Base-by-base conservation (phyloP, 2,329 filamentous ascomycete genomes). In the Penicillium sp. region DNA sequence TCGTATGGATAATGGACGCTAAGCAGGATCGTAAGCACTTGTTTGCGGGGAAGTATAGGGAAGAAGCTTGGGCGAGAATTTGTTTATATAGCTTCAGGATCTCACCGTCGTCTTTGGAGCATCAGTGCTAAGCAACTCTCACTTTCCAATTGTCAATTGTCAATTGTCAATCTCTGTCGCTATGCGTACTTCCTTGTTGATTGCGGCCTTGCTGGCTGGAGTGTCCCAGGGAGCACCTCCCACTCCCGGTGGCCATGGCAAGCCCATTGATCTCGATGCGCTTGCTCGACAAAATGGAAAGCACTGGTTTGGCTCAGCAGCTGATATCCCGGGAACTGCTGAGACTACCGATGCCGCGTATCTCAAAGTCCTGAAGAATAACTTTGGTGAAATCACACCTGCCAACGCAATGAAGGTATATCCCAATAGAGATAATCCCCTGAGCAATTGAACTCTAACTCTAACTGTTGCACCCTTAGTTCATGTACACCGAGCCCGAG, bases 321-420 rank as follows among this genome's bases (percentile, higher is more conserved):
- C 84, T 39, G 83, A 88, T 71, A 81, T 79, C 22, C 74, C 76
- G 22, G 67, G 68, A 33, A 69, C 62, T 3, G 70, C 72, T 2
- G 81, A 82, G 61, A 69, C 82, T 19, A 76, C 74, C 56, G 83
- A 88, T 69, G 67, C 72, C 7, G 68, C 77, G 19, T 89, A 88
- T 72, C 74, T 80, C 18, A 72, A 74, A 33, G 83, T 87, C 58
- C 75, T 86, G 51, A 77, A 79, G 16, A 73, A 75, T 56, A 83
- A 87, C 66, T 88, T 88, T 64, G 86, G 86, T 41, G 81, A 85
- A 71, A 78, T 87, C n/a, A 87, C 85, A 0, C 84, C 85, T 0
- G 83, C 82, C 50, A 88, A 89, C 68, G 80, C 80, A 2, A 82
- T 86, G 70, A 83, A 84, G 63, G 69, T 70, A 53, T 51, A 36